Conservation (phyloP, 257 asterid species). For the Gynochthodes officinalis region DNA sequence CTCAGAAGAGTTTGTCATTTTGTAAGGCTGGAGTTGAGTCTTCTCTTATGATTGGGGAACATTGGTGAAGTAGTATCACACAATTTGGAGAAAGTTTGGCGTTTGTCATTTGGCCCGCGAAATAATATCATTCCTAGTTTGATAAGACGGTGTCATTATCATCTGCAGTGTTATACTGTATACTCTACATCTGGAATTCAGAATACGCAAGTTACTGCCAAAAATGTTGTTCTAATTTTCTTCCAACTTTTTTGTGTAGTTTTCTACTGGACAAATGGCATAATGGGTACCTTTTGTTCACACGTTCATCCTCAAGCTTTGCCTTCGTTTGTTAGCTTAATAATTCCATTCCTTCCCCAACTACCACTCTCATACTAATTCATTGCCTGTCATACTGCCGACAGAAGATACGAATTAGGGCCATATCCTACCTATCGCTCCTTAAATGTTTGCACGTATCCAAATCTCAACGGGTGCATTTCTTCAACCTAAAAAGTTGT, state of each 20-base stretch:
- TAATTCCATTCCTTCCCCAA: constrained; percentile 9
- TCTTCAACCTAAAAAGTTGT: too few relatives aligned
- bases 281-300: constrained; percentile 10
- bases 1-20: not conserved
- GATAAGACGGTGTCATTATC: constrained; percentile 21
- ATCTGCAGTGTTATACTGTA: not conserved
- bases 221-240: not conserved
- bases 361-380: constrained; percentile 15
- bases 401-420: constrained; percentile 9
- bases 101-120: not conserved
- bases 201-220: constrained; percentile 2
- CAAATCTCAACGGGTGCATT: too few relatives aligned
- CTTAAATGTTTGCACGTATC: not conserved
- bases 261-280: constrained; percentile 16
- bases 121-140: not conserved
- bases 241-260: not conserved
- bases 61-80: constrained; percentile 1
- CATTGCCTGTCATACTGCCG: constrained; percentile 12
- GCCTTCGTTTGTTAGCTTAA: not conserved
- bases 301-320: not conserved
- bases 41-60: constrained; percentile 7
- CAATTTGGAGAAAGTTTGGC: constrained; percentile 8
- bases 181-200: not conserved
- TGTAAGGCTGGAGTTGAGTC: not conserved
- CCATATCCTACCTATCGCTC: not conserved